Evolutionary conservation across 164 flowering plant species (phyloP).

Genomic region (Aristolochia fimbriata): DNA sequence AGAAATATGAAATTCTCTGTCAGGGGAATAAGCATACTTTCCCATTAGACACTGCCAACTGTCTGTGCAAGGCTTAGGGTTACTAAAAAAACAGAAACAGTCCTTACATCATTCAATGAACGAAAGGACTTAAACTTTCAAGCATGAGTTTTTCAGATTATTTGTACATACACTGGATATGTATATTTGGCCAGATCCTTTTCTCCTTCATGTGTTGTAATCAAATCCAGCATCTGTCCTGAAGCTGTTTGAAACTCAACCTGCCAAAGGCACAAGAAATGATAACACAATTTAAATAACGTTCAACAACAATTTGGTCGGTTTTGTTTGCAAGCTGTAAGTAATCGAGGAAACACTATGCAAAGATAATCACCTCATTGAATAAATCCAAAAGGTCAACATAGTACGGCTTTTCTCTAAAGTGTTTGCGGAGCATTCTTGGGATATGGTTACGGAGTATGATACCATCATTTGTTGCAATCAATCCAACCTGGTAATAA

Average conservation of each 20-base stretch:
- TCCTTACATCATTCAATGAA: no score
- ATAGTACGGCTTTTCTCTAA: constrained; percentile 73
- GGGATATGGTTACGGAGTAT: constrained; percentile 84
- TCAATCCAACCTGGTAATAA: constrained; percentile 61
- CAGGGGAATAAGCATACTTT: no score
- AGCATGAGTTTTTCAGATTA: not conserved
- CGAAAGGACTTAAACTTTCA: no score
- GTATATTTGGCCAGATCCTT: constrained; percentile 80
- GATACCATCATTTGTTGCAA: constrained; percentile 85
- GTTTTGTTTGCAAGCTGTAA: not conserved
- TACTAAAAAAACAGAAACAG: no score
- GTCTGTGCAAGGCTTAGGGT: no score
- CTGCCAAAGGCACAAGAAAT: constrained; percentile 20
- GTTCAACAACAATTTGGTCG: no score
- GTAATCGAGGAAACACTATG: not conserved
- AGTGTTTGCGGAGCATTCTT: constrained; percentile 70
- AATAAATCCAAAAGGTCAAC: constrained; percentile 85
- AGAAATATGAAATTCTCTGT: no score
- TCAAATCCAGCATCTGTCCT: constrained; percentile 97
- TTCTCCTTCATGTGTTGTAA: constrained; percentile 84
- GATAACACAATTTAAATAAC: no score
- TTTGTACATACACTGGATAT: constrained; percentile 54
- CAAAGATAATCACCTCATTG: constrained; percentile 58
- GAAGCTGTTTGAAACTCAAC: constrained; percentile 92
- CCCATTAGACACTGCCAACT: no score